phyloP scores from a whole-genome alignment of 1,139 yeast species.

The Protomyces arabidopsidicola region DNA sequence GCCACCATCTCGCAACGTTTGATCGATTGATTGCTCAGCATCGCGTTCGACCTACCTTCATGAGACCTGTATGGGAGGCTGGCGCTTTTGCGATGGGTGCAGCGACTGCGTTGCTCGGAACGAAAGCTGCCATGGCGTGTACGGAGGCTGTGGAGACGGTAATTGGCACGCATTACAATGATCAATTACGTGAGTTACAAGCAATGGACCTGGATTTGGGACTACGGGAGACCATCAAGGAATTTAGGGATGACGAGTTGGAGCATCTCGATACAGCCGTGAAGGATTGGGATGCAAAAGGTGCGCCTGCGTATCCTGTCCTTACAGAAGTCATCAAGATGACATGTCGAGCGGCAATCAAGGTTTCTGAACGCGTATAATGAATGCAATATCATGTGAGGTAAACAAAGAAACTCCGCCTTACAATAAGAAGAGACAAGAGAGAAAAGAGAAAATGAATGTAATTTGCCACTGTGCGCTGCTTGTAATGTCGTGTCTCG shows the following conservation, averaged over 20 bases:
- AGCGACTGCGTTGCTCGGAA: slow-evolving; percentile 78
- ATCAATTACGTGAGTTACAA: slow-evolving; percentile 71
- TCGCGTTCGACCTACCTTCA: slow-evolving; percentile 81
- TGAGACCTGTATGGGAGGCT: slow-evolving; percentile 88
- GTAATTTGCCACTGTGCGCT: background rate
- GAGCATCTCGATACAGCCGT: slow-evolving; percentile 95
- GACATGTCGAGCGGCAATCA: slow-evolving; percentile 39
- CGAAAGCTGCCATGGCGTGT: slow-evolving; percentile 99
- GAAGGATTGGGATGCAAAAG: slow-evolving; percentile 73
- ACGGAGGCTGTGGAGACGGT: slow-evolving; percentile 99
- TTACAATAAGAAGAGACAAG: background rate
- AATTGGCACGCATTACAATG: slow-evolving; percentile 92
- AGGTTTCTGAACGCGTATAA: slow-evolving; percentile 28
- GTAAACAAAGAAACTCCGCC: background rate
- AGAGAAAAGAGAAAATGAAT: background rate
- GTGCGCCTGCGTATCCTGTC: slow-evolving; percentile 85
- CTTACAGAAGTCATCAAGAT: slow-evolving; percentile 85
- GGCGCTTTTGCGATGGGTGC: slow-evolving; percentile 88
- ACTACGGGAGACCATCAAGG: slow-evolving; percentile 60
- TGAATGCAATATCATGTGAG: background rate
- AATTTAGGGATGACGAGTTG: slow-evolving; percentile 88
- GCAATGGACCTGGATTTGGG: slow-evolving; percentile 56
- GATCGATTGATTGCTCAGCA: slow-evolving; percentile 67
- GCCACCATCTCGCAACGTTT: slow-evolving; percentile 82
- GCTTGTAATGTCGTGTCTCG: background rate